Conservation (phyloP, 2,329 filamentous ascomycete genomes). For the Fusarium algeriense region DNA sequence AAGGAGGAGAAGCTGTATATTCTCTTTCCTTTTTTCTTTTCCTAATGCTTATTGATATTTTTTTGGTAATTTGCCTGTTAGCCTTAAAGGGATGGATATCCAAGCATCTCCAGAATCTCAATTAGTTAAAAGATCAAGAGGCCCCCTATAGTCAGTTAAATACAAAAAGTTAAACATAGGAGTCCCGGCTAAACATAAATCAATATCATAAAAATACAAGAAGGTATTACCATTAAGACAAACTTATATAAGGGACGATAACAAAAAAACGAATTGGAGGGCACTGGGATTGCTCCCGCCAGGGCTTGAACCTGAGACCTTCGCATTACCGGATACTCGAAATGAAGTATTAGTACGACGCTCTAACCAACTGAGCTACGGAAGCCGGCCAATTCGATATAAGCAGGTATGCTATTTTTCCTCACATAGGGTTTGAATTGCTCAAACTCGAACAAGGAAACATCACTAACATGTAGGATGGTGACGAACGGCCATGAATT, state of each 20-base stretch:
- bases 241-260: neutral
- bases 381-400: constrained; percentile 41
- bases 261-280: constrained; percentile 33
- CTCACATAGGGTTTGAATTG: fast-evolving
- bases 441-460: neutral
- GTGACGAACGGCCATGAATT: neutral
- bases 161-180: no score
- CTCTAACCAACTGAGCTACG: constrained; percentile 51
- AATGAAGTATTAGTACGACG: constrained; percentile 49
- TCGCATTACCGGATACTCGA: constrained; percentile 46
- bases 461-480: neutral
- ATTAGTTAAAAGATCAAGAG: no score
- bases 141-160: no score
- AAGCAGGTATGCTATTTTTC: neutral
- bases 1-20: neutral
- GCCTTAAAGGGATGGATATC: no score
- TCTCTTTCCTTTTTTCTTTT: neutral
- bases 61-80: no score
- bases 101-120: no score
- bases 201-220: neutral
- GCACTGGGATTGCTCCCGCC: constrained; percentile 48
- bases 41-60: no score
- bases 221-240: neutral
- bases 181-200: no score
- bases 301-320: constrained; percentile 51